Evolutionary conservation across 305 asterid genomes (phyloP), one percentile per base, ranked within the genome.

Genomic region (Fraxinus floribunda): DNA sequence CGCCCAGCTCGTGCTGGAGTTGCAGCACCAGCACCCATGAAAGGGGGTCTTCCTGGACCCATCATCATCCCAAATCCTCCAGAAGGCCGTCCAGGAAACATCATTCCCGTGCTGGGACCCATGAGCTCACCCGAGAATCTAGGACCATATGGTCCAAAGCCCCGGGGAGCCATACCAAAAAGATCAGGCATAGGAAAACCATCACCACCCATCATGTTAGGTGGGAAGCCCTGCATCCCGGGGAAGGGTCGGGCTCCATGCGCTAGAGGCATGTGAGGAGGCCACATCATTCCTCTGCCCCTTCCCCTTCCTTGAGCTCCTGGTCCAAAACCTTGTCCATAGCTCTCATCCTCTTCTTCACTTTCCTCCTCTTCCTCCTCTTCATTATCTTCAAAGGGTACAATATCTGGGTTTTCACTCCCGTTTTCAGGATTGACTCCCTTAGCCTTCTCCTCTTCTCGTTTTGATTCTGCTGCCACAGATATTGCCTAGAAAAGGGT

Each of bases 361-460:
- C 93, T 90, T 87, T 93, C 98, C 81, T 93, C 98, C 82, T 94
- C 98, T 80, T 94, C 97, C 82, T 89, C 97, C 82, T 92, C 94
- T 89, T 94, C 98, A 78, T 94, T 93, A 84, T 93, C 97, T 89
- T 93, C 97, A 64, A 93, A 94, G n/a, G 95, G 97, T 46, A 92
- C 95, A 76, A 94, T 93, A 79, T 94, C 97, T 44, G 97, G 98
- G 79, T 93, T 90, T 85, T 91, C 98, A 77, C 78, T 88, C 78
- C 89, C 92, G 52, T 86, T 90, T 30, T 92, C 97, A 6, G 88
- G 85, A 86, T 88, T 88, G 79, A 94, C 85, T 76, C 98, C 97
- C 86, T 93, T 93, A 5, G 93, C 98, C 81, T 92, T 94, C 84
- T 94, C 97, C 87, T 93, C 97, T 88, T 93, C 97, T 83, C 97